phyloP scores from a whole-genome alignment of 2,329 filamentous ascomycete genomes.

The Cordyceps javanica region DNA sequence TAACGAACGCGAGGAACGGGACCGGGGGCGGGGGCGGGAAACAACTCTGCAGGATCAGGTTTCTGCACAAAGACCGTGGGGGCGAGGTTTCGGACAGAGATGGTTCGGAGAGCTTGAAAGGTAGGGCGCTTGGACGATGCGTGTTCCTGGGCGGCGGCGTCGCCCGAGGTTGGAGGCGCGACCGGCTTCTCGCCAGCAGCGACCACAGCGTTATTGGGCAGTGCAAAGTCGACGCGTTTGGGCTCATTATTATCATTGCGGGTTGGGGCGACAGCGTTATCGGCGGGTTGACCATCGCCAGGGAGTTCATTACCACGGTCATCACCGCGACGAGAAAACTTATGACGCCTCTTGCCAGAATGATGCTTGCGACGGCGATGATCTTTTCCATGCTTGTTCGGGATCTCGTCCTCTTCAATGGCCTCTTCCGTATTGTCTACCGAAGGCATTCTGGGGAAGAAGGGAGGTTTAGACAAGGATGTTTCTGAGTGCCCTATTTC shows the following conservation, averaged over 20 bases:
- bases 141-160: constrained; percentile 1
- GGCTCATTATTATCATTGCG: constrained; percentile 33
- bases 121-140: constrained; percentile 29
- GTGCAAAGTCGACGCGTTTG: constrained; percentile 54
- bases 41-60: constrained; percentile 21
- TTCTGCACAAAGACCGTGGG: constrained; percentile 62
- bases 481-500: constrained; percentile 31
- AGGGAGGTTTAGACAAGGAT: constrained; percentile 29
- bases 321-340: constrained; percentile 20
- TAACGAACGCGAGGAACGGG: constrained; percentile 52
- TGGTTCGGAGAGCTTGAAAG: constrained; percentile 49
- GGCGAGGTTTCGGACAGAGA: constrained; percentile 62
- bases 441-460: constrained; percentile 32
- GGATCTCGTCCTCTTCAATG: constrained; percentile 37
- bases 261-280: constrained; percentile 21
- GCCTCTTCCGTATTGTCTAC: constrained; percentile 35
- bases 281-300: constrained; percentile 22
- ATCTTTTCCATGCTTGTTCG: constrained; percentile 27
- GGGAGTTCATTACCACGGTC: constrained; percentile 26
- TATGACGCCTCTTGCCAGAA: constrained; percentile 31
- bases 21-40: constrained; percentile 27
- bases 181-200: neutral
- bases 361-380: constrained; percentile 31
- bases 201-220: constrained; percentile 18
- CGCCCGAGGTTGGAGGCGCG: neutral